phyloP scores from a whole-genome alignment of 2,329 filamentous ascomycete species.

The Paecilomyces fulvus region DNA sequence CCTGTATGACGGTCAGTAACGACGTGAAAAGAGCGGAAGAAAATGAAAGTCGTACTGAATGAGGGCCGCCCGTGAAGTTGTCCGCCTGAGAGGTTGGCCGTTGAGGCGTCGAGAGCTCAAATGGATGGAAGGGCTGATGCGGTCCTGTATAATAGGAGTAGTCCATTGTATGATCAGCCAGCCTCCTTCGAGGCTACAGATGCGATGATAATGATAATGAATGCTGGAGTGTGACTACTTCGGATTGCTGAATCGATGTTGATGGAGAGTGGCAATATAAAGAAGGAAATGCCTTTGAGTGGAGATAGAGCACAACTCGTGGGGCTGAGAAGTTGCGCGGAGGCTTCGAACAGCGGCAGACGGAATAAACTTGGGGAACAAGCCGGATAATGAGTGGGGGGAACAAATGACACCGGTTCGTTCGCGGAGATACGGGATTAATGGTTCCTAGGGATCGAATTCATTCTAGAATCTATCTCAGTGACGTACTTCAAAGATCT shows the following conservation, averaged over 20 bases:
- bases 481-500: no score
- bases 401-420: neutral
- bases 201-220: neutral
- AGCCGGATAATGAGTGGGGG: neutral
- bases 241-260: neutral
- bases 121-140: slow-evolving; percentile 41
- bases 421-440: neutral
- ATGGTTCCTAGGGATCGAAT: no score
- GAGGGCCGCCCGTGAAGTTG: slow-evolving; percentile 37
- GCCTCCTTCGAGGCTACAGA: neutral
- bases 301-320: neutral
- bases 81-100: slow-evolving; percentile 33
- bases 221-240: neutral
- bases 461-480: no score
- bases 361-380: neutral
- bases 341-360: neutral
- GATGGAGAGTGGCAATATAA: neutral
- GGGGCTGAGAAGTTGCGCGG: neutral
- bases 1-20: slow-evolving; percentile 14
- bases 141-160: slow-evolving; percentile 45
- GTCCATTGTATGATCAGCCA: slow-evolving; percentile 40
- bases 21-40: slow-evolving; percentile 8
- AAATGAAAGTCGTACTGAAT: slow-evolving; percentile 26
- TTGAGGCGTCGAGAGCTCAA: slow-evolving; percentile 37
- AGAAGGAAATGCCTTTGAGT: neutral